phyloP scores from a whole-genome alignment of 2,329 filamentous ascomycete genomes.

The Aureobasidium sp. region DNA sequence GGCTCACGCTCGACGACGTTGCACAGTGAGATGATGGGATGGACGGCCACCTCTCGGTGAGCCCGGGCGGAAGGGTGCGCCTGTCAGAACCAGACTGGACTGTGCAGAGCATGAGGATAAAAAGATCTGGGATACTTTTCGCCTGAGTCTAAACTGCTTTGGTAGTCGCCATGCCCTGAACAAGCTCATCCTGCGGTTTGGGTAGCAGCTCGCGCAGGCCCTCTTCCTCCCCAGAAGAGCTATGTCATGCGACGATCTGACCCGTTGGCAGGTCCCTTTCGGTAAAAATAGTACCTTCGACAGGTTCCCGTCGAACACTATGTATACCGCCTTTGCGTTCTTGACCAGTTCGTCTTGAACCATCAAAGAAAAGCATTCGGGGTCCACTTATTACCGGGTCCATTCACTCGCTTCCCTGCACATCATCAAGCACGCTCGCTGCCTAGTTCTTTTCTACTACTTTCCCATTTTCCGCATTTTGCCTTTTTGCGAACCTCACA shows the following conservation, averaged over 20 bases:
- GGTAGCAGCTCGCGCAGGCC: slow-evolving; percentile 6
- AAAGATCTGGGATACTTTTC: slow-evolving; percentile 7
- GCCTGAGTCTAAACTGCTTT: slow-evolving; percentile 5
- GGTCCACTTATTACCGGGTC: slow-evolving; percentile 14
- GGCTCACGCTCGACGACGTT: not conserved
- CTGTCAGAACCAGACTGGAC: slow-evolving; percentile 11
- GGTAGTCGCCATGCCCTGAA: slow-evolving; percentile 5
- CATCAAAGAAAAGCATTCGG: slow-evolving; percentile 10
- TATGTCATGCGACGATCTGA: slow-evolving; percentile 14
- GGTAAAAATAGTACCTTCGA: slow-evolving; percentile 13
- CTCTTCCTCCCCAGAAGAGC: slow-evolving; percentile 3
- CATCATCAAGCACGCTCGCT: slow-evolving; percentile 12
- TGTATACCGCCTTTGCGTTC: slow-evolving; percentile 14
- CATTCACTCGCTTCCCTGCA: slow-evolving; percentile 13
- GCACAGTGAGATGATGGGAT: slow-evolving; percentile 8
- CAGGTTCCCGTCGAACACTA: slow-evolving; percentile 11
- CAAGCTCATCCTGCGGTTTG: slow-evolving; percentile 6
- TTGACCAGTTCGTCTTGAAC: slow-evolving; percentile 10
- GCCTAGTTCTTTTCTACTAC: slow-evolving; percentile 8
- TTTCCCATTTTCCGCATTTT: slow-evolving; percentile 2
- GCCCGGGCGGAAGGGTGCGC: not conserved
- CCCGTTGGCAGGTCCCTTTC: slow-evolving; percentile 11
- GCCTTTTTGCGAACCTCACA: not conserved
- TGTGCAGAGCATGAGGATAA: not conserved
- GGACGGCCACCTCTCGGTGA: slow-evolving; percentile 3